phyloP scores from a whole-genome alignment of 208 protist genomes.

The Endotrypanum monterogeii region DNA sequence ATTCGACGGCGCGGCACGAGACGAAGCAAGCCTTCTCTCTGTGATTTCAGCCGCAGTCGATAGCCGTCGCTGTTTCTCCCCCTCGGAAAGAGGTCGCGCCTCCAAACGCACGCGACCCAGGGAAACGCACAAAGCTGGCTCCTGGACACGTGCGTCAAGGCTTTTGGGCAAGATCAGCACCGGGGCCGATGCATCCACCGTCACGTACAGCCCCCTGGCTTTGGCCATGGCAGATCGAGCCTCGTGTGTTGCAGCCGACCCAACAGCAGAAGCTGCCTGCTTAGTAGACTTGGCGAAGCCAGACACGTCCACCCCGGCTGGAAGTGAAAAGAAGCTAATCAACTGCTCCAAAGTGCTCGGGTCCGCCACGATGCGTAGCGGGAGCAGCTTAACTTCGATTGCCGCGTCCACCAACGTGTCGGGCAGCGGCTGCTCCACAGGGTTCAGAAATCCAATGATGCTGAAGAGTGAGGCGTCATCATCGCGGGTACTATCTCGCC shows the following conservation, averaged over 20 bases:
- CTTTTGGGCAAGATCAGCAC: slow-evolving; percentile 73
- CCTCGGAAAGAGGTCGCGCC: slow-evolving; percentile 59
- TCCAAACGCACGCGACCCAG: slow-evolving; percentile 74
- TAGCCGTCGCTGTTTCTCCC: slow-evolving; percentile 55
- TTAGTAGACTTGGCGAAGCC: slow-evolving; percentile 46
- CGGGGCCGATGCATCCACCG: slow-evolving; percentile 75
- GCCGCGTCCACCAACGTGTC: slow-evolving; percentile 73
- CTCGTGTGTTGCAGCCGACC: slow-evolving; percentile 66
- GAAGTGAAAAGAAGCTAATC: slow-evolving; percentile 64
- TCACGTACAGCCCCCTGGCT: slow-evolving; percentile 65
- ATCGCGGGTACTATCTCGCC: neutral
- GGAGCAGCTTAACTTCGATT: slow-evolving; percentile 68
- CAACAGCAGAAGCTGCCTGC: slow-evolving; percentile 49
- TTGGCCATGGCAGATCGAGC: slow-evolving; percentile 57
- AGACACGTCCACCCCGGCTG: slow-evolving; percentile 61
- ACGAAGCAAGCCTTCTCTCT: neutral
- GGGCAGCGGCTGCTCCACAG: slow-evolving; percentile 61
- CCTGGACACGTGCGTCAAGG: slow-evolving; percentile 34
- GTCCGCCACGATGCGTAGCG: slow-evolving; percentile 77
- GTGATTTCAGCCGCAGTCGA: slow-evolving; percentile 12
- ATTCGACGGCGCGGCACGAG: neutral
- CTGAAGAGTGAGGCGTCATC: slow-evolving; percentile 55
- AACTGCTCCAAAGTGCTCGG: slow-evolving; percentile 58
- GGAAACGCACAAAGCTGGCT: slow-evolving; percentile 67
- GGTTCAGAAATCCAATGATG: slow-evolving; percentile 58